Evolutionary conservation across 441 rosid genomes (phyloP), one percentile per base, ranked within the genome.

Genomic region (Geranium incanum): DNA sequence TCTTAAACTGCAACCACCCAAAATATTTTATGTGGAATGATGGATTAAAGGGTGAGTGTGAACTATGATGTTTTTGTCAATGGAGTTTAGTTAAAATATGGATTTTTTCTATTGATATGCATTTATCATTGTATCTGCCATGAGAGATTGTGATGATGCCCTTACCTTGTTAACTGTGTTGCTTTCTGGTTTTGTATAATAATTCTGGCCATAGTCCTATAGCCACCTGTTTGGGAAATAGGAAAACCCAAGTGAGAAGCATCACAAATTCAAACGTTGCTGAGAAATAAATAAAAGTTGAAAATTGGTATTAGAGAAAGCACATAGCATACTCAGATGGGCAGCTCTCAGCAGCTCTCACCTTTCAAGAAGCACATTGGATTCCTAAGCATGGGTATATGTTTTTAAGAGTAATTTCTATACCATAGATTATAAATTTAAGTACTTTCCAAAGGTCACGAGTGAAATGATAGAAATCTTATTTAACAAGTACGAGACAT

Each of bases 131-230:
- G 21, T 21, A 21, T 21, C 21, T 21, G 74, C 19, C 21, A 45
- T 6, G 45, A 19, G 41, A 33, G 68, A 74, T 21, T 18, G 70
- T 66, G 60, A 75, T 66, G 36, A 59, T 16, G 21, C 6, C 63
- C 18, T 69, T 57, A 15, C 68, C 79, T 78, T 75, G 72, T 57
- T 66, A 64, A 59, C 38, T 4, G 74, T 68, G 76, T 48, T 37
- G 38, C 74, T 45, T 69, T 52, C 55, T 70, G 68, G 33, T 72
- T 67, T 71, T 68, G 68, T 50, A 62, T 68, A 73, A 80, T 84
- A 71, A 73, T 80, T 71, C 72, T 71, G 68, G 72, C 83, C 85
- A 80, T 76, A 38, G 60, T 78, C 71, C 83, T 84, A 80, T 74
- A 38, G 60, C 79, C 71, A 50, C 76, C 65, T 72, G 81, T 72